Evolutionary conservation across 106 monocot genomes (phyloP).

Genomic region (Dendrobium nobile): DNA sequence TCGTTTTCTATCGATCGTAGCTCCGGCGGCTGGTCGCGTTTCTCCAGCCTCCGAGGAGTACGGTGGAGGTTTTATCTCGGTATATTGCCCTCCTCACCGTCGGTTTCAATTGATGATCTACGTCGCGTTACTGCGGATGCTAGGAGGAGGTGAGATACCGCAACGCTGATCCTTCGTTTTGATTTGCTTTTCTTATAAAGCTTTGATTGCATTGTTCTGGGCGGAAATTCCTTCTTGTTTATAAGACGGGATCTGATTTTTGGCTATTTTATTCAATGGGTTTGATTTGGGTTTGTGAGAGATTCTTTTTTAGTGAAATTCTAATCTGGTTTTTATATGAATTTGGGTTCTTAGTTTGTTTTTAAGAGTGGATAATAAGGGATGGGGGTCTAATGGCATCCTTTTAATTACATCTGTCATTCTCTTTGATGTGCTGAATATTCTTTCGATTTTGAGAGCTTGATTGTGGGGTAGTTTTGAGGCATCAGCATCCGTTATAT

Average conservation of each 20-base stretch:
- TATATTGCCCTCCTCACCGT: constrained; percentile 51
- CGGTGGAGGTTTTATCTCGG: constrained; percentile 75
- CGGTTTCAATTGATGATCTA: constrained; percentile 62
- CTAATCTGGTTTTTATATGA: neutral
- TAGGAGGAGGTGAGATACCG: constrained; percentile 52
- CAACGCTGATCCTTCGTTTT: neutral
- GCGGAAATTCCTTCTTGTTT: neutral
- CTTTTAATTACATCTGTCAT: neutral
- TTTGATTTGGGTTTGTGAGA: neutral
- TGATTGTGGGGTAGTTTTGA: neutral
- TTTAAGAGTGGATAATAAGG: neutral
- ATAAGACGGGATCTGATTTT: neutral
- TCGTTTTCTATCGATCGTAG: neutral
- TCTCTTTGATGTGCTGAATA: neutral
- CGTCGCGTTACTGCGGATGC: constrained; percentile 75
- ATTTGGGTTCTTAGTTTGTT: neutral
- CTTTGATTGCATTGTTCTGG: neutral
- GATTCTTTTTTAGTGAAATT: too few species aligned
- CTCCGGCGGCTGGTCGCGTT: constrained; percentile 13
- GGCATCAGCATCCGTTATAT: neutral
- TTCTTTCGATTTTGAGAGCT: neutral
- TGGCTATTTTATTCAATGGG: neutral
- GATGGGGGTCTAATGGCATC: too few species aligned
- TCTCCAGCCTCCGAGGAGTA: constrained; percentile 59
- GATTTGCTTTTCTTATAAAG: neutral